Conservation (phyloP, 306 rosid species). For the Glycine latifolia region DNA sequence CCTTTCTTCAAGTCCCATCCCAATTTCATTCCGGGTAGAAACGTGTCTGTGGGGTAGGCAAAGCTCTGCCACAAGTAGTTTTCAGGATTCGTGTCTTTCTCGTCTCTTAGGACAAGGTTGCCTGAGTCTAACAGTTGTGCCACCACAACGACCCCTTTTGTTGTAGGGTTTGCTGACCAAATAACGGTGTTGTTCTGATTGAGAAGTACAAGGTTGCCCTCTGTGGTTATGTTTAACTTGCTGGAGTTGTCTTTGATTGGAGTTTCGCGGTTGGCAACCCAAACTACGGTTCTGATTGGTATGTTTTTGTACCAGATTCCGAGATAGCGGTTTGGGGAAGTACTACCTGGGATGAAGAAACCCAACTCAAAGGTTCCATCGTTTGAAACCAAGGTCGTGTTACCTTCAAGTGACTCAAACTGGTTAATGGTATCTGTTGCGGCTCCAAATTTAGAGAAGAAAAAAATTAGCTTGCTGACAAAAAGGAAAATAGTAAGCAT, state of each 20-base stretch:
- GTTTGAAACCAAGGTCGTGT: background rate
- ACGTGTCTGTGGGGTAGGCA: background rate
- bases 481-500: background rate
- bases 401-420: background rate
- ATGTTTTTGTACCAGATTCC: conserved; percentile 21
- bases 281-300: background rate
- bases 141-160: background rate
- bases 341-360: background rate
- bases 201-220: conserved; percentile 5
- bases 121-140: background rate
- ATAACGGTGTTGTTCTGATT: background rate
- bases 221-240: background rate
- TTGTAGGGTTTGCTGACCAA: conserved; percentile 16
- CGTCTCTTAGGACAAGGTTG: conserved; percentile 2
- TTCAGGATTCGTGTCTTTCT: background rate
- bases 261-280: conserved; percentile 16
- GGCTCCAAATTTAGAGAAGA: background rate
- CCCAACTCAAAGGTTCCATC: background rate
- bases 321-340: background rate
- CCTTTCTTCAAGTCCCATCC: background rate
- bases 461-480: background rate
- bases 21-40: background rate
- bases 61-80: conserved; percentile 22
- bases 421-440: background rate
- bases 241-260: conserved; percentile 1